A percentile compares a stretch with the other conserved stretches of the same genome.
Evolutionary conservation across 1,139 yeast species (phyloP).

Genomic region (Yamadazyma aaseri): DNA sequence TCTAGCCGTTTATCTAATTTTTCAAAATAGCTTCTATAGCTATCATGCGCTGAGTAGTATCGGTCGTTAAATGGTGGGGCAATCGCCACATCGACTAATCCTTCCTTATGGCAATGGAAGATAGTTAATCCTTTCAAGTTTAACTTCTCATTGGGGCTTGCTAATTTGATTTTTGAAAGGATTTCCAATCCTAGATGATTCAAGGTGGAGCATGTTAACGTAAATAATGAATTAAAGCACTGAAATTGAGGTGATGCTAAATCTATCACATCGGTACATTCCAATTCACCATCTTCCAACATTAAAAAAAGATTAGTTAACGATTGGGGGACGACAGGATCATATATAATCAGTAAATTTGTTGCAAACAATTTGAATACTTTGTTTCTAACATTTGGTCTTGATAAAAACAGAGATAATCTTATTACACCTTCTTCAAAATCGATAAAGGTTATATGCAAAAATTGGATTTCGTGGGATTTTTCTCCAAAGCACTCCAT

Average conservation of each 20-base stretch:
- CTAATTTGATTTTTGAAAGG: slow-evolving; percentile 22
- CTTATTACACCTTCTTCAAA: slow-evolving; percentile 25
- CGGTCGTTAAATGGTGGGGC: background rate
- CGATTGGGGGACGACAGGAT: slow-evolving; percentile 28
- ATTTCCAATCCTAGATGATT: slow-evolving; percentile 33
- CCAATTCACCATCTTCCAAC: slow-evolving; percentile 31
- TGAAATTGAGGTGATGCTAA: slow-evolving; percentile 21
- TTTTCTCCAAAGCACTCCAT: slow-evolving; percentile 29
- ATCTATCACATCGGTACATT: slow-evolving; percentile 21
- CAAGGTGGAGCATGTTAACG: slow-evolving; percentile 35
- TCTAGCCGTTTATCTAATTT: slow-evolving; percentile 21
- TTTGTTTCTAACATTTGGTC: slow-evolving; percentile 26
- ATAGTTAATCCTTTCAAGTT: slow-evolving; percentile 31
- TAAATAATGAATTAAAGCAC: slow-evolving; percentile 24
- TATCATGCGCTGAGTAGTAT: slow-evolving; percentile 4
- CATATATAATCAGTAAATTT: slow-evolving; percentile 21
- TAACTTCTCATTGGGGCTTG: slow-evolving; percentile 23
- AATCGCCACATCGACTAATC: background rate
- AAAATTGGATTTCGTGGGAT: slow-evolving; percentile 27
- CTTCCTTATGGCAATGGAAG: slow-evolving; percentile 35
- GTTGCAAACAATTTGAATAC: slow-evolving; percentile 36
- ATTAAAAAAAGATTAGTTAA: slow-evolving; percentile 34
- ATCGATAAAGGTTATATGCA: slow-evolving; percentile 37
- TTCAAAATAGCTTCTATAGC: slow-evolving; percentile 12
- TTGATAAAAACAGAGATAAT: slow-evolving; percentile 25